A percentile compares a stretch with the other conserved stretches of the same genome.
These are phyloP conservation scores for Aspergillus hancockii DNA, from an alignment of 495 filamentous ascomycete genomes.

Conservation along the genomic window DNA sequence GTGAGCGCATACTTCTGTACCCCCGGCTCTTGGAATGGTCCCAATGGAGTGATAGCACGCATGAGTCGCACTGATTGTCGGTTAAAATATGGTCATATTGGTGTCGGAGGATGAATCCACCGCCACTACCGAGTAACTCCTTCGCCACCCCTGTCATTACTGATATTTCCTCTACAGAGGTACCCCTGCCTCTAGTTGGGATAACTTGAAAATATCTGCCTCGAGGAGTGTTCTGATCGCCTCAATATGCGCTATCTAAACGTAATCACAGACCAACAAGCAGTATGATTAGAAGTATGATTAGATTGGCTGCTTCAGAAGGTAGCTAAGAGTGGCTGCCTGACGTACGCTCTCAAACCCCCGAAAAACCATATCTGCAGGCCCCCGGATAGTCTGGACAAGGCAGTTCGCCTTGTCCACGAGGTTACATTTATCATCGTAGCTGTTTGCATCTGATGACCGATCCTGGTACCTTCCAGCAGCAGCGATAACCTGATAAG, in stretches of 20 bases:
- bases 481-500: neutral
- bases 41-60: conserved; percentile 9
- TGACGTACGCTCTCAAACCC: conserved; percentile 8
- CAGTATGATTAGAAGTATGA: too few relatives aligned
- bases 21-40: conserved; percentile 7
- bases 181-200: conserved; percentile 8
- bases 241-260: conserved; percentile 1
- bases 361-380: conserved; percentile 11
- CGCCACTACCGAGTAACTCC: conserved; percentile 3
- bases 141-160: conserved; percentile 8
- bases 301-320: neutral
- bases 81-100: neutral
- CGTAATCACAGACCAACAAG: neutral
- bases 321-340: neutral
- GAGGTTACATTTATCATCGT: conserved; percentile 1
- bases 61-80: conserved; percentile 12
- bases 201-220: conserved; percentile 11
- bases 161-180: conserved; percentile 6
- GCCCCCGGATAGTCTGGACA: conserved; percentile 12
- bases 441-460: neutral
- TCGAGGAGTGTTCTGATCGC: conserved; percentile 9
- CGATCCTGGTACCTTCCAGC: neutral
- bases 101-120: neutral
- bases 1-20: conserved; percentile 14
- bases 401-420: conserved; percentile 9